These are phyloP conservation scores for Ramalina intermedia DNA, from an alignment of 495 filamentous ascomycete genomes.

Conservation along the genomic window DNA sequence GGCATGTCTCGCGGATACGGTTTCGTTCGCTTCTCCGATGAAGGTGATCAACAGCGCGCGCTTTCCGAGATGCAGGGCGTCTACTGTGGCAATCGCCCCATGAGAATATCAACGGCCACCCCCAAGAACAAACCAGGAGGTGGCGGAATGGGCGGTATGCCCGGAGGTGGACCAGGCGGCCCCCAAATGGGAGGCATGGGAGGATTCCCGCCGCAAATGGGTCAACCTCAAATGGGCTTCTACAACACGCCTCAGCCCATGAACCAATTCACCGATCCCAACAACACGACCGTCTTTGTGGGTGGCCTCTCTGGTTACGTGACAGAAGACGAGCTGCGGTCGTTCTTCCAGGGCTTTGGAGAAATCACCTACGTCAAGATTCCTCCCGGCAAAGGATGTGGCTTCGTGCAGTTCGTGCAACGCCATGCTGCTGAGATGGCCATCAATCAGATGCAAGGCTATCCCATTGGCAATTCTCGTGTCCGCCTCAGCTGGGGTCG, in stretches of 20 bases:
- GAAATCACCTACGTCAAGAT: conserved; percentile 99
- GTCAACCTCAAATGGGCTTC: conserved; percentile 64
- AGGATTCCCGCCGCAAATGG: conserved; percentile 40
- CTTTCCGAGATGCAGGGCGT: conserved; percentile 98
- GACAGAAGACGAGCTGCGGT: conserved; percentile 96
- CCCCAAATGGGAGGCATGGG: conserved; percentile 33
- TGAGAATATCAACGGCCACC: conserved; percentile 96
- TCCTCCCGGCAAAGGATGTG: conserved; percentile 95
- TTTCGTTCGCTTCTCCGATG: conserved; percentile 92
- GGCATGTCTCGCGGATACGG: conserved; percentile 97
- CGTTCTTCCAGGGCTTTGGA: conserved; percentile 99
- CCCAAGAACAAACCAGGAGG: conserved; percentile 76
- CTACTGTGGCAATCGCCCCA: conserved; percentile 96
- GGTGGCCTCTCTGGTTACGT: conserved; percentile 96
- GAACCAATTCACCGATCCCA: conserved; percentile 99
- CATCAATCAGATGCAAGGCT: conserved; percentile 99
- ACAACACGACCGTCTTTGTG: conserved; percentile 99
- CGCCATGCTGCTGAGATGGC: conserved; percentile 99
- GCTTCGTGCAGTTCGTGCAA: conserved; percentile 98
- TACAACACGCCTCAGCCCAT: conserved; percentile 83
- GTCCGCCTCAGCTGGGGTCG: conserved; percentile 96
- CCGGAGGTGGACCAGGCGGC: conserved; percentile 25
- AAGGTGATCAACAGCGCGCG: conserved; percentile 87
- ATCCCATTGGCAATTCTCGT: conserved; percentile 96
- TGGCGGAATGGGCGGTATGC: conserved; percentile 39